Percentiles rank a stretch among this genome's conserved stretches.
Evolutionary conservation across 164 flowering plant species (phyloP).

Genomic region (Berberis vulgaris): DNA sequence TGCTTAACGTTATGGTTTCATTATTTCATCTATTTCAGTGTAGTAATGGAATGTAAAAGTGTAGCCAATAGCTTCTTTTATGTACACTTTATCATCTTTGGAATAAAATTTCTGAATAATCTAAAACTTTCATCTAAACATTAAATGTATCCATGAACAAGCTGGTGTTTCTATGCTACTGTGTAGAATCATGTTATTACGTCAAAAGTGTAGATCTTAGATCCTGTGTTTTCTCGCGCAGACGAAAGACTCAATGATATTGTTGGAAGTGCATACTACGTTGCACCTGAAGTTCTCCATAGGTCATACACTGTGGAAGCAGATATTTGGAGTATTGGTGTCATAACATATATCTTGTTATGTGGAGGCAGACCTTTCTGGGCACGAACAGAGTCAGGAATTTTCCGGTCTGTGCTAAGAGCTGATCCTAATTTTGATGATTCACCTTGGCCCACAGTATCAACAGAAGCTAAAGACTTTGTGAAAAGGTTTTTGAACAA

Average conservation of each 20-base stretch:
- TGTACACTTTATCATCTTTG: too few relatives aligned
- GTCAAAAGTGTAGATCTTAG: background rate
- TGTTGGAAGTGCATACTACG: constrained; percentile 99
- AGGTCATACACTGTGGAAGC: constrained; percentile 91
- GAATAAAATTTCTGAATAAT: too few relatives aligned
- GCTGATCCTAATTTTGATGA: constrained; percentile 94
- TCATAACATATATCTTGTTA: constrained; percentile 78
- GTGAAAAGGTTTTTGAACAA: constrained; percentile 51
- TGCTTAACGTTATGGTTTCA: too few relatives aligned
- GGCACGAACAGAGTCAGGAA: constrained; percentile 99
- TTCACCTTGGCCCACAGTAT: constrained; percentile 55
- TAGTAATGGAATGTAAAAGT: too few relatives aligned
- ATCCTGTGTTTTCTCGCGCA: constrained; percentile 21
- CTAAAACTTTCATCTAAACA: too few relatives aligned
- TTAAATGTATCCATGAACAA: too few relatives aligned
- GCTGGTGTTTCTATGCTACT: too few relatives aligned
- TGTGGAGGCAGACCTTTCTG: constrained; percentile 99
- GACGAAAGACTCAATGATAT: constrained; percentile 96
- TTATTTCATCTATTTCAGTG: too few relatives aligned
- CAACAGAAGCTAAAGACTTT: constrained; percentile 57
- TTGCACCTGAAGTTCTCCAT: constrained; percentile 98
- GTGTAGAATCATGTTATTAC: background rate
- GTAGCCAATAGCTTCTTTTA: too few relatives aligned
- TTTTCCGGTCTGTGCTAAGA: constrained; percentile 89
- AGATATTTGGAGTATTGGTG: constrained; percentile 99